phyloP scores from a whole-genome alignment of 2,329 filamentous ascomycete species.

The Aureobasidium leucospermi region DNA sequence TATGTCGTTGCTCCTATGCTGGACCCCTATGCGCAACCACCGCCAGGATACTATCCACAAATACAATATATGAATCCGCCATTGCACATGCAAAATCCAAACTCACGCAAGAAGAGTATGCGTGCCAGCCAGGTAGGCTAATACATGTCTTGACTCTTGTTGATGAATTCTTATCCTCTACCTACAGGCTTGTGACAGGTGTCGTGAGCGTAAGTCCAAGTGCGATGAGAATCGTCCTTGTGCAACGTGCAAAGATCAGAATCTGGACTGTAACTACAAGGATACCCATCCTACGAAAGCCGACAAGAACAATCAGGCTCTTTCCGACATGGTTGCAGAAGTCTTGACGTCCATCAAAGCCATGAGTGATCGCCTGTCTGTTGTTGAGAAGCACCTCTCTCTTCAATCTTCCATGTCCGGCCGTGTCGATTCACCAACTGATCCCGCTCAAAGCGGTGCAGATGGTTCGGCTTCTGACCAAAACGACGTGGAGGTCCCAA shows the following conservation, averaged over 20 bases:
- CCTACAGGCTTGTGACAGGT: constrained; percentile 77
- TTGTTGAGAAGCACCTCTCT: constrained; percentile 20
- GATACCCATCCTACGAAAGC: constrained; percentile 71
- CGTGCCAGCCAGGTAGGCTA: constrained; percentile 13
- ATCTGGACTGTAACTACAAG: constrained; percentile 75
- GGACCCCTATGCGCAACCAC: constrained; percentile 25
- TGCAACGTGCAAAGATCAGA: constrained; percentile 80
- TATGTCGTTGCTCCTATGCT: constrained; percentile 16
- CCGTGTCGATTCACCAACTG: constrained; percentile 11
- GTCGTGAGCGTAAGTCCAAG: constrained; percentile 79
- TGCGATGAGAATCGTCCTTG: constrained; percentile 83
- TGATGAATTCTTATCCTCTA: constrained; percentile 11
- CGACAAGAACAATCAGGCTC: constrained; percentile 33
- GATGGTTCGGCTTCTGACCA: constrained; percentile 9
- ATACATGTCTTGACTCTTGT: constrained; percentile 4
- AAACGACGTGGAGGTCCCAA: neutral
- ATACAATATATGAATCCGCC: constrained; percentile 1
- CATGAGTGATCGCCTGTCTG: constrained; percentile 25
- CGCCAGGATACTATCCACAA: constrained; percentile 12
- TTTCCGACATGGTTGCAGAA: constrained; percentile 32
- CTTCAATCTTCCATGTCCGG: neutral
- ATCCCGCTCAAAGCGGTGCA: neutral
- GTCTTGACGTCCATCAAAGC: constrained; percentile 39
- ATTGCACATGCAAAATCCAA: constrained; percentile 7
- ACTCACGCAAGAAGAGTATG: constrained; percentile 14